A percentile compares a stretch with the other conserved stretches of the same genome.
Conservation (phyloP, 2,329 filamentous ascomycete species). For the Colletotrichum limetticola region DNA sequence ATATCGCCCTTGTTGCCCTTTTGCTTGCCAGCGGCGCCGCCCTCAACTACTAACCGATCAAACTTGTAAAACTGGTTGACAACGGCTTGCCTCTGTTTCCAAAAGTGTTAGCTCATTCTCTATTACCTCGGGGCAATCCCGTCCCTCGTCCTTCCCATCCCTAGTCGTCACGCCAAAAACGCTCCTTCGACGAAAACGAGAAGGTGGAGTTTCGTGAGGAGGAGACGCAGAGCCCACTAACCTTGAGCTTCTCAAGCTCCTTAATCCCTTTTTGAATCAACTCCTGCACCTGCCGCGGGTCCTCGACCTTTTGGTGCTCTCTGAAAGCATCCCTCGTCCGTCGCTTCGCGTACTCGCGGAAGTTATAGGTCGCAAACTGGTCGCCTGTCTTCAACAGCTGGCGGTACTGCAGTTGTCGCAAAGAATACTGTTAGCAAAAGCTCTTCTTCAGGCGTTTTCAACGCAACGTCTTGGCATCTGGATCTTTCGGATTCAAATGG, state of each 20-base stretch:
- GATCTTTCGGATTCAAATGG: background rate
- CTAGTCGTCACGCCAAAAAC: no score
- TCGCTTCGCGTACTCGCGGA: constrained; percentile 94
- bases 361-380: constrained; percentile 96
- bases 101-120: background rate
- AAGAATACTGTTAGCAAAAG: background rate
- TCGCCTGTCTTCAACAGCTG: constrained; percentile 86
- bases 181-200: no score
- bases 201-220: no score
- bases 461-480: background rate
- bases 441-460: background rate
- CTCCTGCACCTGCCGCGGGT: constrained; percentile 84
- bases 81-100: constrained; percentile 85
- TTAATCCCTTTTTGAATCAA: constrained; percentile 88
- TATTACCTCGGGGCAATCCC: background rate
- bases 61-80: constrained; percentile 96
- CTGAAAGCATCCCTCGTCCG: constrained; percentile 91
- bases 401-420: constrained; percentile 74
- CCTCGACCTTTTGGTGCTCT: constrained; percentile 78
- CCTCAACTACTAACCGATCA: constrained; percentile 92
- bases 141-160: background rate
- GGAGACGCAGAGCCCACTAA: constrained; percentile 49
- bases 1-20: constrained; percentile 73
- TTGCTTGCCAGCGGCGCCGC: constrained; percentile 82
- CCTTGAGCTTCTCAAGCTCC: constrained; percentile 91